Conservation (phyloP, 2,329 filamentous ascomycete species). For the Dissoconium aciculare region DNA sequence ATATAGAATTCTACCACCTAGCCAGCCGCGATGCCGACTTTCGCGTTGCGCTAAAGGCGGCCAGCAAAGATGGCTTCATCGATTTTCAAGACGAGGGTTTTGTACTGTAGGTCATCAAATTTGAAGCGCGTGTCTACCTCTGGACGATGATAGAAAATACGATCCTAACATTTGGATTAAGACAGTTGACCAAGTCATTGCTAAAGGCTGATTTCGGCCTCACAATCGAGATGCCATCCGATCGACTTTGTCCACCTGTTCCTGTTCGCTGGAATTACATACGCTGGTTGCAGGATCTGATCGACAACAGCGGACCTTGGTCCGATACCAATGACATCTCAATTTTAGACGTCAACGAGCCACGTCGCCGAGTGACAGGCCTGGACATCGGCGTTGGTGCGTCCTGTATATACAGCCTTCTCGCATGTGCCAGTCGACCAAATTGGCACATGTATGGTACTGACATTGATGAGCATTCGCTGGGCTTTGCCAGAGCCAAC, state of each 20-base stretch:
- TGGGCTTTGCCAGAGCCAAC: slow-evolving; percentile 53
- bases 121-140: slow-evolving; percentile 37
- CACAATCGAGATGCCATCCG: slow-evolving; percentile 52
- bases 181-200: slow-evolving; percentile 60
- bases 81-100: slow-evolving; percentile 69
- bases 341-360: slow-evolving; percentile 21
- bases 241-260: slow-evolving; percentile 78
- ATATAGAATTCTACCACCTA: slow-evolving; percentile 48
- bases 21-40: slow-evolving; percentile 45
- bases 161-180: too few species aligned
- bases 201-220: slow-evolving; percentile 63
- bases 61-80: slow-evolving; percentile 40
- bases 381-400: slow-evolving; percentile 60
- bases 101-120: slow-evolving; percentile 50
- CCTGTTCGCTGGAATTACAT: slow-evolving; percentile 63
- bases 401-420: slow-evolving; percentile 77
- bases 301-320: slow-evolving; percentile 50
- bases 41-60: slow-evolving; percentile 32
- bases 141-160: slow-evolving; percentile 3
- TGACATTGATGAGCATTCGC: slow-evolving; percentile 62
- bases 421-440: slow-evolving; percentile 54
- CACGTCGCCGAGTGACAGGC: slow-evolving; percentile 45
- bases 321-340: slow-evolving; percentile 29
- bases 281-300: slow-evolving; percentile 66
- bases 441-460: slow-evolving; percentile 42